Percentiles rank a stretch among this genome's conserved stretches.
These are phyloP conservation scores for Emericellopsis terricola DNA, from an alignment of 495 filamentous ascomycete species.

Conservation along the genomic window DNA sequence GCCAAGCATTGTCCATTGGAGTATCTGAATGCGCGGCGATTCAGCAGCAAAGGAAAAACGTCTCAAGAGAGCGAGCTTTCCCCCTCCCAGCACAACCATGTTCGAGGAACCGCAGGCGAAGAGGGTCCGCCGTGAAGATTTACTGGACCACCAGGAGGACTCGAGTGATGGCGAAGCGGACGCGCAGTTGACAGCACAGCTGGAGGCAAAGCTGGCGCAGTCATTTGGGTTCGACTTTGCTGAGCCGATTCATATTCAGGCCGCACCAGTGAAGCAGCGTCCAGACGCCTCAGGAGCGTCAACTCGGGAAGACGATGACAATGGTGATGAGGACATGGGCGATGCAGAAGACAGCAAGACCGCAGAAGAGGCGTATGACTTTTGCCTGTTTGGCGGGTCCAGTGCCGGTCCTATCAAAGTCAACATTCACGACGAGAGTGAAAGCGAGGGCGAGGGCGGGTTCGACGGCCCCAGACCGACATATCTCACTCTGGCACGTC, in stretches of 20 bases:
- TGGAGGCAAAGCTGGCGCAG: slow-evolving; percentile 22
- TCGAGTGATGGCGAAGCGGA: slow-evolving; percentile 12
- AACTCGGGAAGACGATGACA: neutral
- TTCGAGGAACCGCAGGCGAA: slow-evolving; percentile 35
- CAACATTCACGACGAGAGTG: slow-evolving; percentile 9
- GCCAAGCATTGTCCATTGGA: no score
- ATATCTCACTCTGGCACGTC: slow-evolving; percentile 25
- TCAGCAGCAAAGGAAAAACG: no score
- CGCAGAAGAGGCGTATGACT: slow-evolving; percentile 23
- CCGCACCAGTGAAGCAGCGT: neutral
- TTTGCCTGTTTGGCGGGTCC: slow-evolving; percentile 33
- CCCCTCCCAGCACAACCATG: slow-evolving; percentile 21
- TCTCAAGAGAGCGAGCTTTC: no score
- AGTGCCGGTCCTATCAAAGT: slow-evolving; percentile 16
- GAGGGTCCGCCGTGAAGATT: slow-evolving; percentile 31
- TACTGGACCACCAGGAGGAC: slow-evolving; percentile 33
- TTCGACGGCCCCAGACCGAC: slow-evolving; percentile 22
- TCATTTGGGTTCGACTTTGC: slow-evolving; percentile 17
- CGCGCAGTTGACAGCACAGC: slow-evolving; percentile 14
- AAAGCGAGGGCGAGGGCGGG: slow-evolving; percentile 12
- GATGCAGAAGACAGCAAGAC: slow-evolving; percentile 4
- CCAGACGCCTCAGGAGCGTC: no score
- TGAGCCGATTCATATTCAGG: neutral
- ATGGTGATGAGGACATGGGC: slow-evolving; percentile 4
- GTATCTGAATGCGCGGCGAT: no score